Evolutionary conservation across 305 asterid species (phyloP), one percentile per base, ranked within the genome.

Genomic region (Fraxinus latifolia): DNA sequence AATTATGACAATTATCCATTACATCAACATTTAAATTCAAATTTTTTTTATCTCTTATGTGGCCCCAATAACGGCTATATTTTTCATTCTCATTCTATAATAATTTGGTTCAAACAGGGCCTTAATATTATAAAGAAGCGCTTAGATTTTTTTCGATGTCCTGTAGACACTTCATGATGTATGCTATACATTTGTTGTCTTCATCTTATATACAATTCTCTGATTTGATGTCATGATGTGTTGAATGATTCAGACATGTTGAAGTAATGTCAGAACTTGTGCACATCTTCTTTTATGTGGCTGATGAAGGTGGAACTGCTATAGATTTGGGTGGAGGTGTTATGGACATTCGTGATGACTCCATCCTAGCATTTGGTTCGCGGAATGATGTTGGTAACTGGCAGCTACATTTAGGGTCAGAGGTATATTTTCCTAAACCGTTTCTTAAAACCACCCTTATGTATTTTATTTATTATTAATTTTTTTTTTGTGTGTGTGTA

Each of bases 231-330:
- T 74, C 85, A 50, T 37, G 74, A 77, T 73, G 82, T 77, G 82
- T 79, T 87, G 84, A 83, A 85, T 86, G 90, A 80, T 58, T 85
- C 72, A 88, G 91, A 74, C 86, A 71, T 87, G 80, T 80, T 74
- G 88, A 92, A 77, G 93, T 91, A 83, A 87, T 77, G 88, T 85
- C 87, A 83, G 88, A 88, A 79, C 80, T 34, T 76, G 89, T 87
- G 82, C 98, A 96, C 87, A 84, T 94, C 82, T 96, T 94, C 93
- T 96, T 96, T 88, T 96, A 96, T 85, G 84, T 96, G 90, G 98
- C 94, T 80, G 99, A 96, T 89, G 99, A 96, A 90, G 89, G 87
- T 80, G 97, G 92, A 82, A 84, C 58, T 83, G 82, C 94, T 87
- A 83, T 96, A 58, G 85, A 86, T 80, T 89, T 93, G 84, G 97